Evolutionary conservation across 2,329 filamentous ascomycete genomes (phyloP).

Genomic region (Coniochaeta sp.): DNA sequence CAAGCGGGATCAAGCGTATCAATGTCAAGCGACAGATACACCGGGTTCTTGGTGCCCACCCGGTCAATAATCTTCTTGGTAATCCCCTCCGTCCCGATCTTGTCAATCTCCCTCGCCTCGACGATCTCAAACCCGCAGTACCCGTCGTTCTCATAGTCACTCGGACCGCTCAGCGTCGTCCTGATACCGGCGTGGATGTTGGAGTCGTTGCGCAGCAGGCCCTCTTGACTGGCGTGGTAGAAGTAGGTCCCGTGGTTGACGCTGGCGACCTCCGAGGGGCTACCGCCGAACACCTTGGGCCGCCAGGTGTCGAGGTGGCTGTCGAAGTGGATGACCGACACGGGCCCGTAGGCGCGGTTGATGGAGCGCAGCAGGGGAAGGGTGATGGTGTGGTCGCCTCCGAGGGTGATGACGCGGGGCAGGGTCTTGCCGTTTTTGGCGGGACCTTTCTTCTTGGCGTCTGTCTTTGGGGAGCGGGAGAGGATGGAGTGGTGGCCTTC

Average conservation of each 20-base stretch:
- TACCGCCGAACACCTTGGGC: slow-evolving; percentile 81
- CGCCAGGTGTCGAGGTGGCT: slow-evolving; percentile 67
- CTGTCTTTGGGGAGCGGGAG: slow-evolving; percentile 62
- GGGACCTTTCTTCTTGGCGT: slow-evolving; percentile 59
- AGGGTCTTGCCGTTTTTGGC: slow-evolving; percentile 69
- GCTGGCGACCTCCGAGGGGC: slow-evolving; percentile 65
- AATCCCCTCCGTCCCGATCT: slow-evolving; percentile 58
- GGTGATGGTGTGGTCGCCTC: slow-evolving; percentile 57
- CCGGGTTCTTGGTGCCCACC: slow-evolving; percentile 66
- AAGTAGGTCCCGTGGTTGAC: slow-evolving; percentile 91
- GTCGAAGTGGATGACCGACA: slow-evolving; percentile 57
- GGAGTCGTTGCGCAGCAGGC: slow-evolving; percentile 70
- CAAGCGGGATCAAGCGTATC: slow-evolving; percentile 81
- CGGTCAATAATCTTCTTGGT: slow-evolving; percentile 70
- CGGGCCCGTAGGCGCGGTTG: slow-evolving; percentile 53
- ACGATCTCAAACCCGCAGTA: slow-evolving; percentile 81
- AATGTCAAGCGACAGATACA: slow-evolving; percentile 81
- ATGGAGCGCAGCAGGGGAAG: slow-evolving; percentile 52
- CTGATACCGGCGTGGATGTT: slow-evolving; percentile 86
- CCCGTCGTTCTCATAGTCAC: slow-evolving; percentile 78
- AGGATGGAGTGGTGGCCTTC: slow-evolving; percentile 74
- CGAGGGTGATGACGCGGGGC: slow-evolving; percentile 72
- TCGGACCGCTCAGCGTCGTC: slow-evolving; percentile 70
- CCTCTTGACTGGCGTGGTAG: slow-evolving; percentile 73
- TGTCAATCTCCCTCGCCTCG: slow-evolving; percentile 55